Percentiles rank a stretch among this genome's conserved stretches.
Conservation (phyloP, 2,329 filamentous ascomycete genomes). For the Colletotrichum coccodes region DNA sequence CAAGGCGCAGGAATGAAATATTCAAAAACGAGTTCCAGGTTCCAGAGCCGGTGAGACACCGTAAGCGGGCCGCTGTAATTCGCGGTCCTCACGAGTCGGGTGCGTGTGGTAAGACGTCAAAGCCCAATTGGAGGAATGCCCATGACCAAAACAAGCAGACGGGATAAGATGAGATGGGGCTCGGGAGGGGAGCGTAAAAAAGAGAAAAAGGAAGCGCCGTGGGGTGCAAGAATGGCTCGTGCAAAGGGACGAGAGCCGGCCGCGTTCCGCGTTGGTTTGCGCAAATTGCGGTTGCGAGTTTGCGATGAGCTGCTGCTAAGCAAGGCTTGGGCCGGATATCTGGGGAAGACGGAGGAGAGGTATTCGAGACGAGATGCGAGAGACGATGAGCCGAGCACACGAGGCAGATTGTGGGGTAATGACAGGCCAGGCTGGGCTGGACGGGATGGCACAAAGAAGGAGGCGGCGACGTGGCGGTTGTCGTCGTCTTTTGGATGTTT, state of each 20-base stretch:
- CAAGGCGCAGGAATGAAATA: slow-evolving; percentile 15
- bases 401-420: slow-evolving; percentile 28
- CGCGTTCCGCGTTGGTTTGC: neutral
- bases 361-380: neutral
- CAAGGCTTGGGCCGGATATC: neutral
- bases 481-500: neutral
- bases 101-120: neutral
- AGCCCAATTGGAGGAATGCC: neutral
- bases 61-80: slow-evolving; percentile 9
- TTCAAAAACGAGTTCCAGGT: neutral
- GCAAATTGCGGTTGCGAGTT: neutral
- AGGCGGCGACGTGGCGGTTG: slow-evolving; percentile 1
- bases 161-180: neutral
- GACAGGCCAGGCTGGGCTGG: neutral
- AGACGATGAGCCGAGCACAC: slow-evolving; percentile 13
- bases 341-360: neutral
- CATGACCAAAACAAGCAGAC: neutral
- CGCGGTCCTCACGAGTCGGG: neutral
- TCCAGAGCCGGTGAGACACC: slow-evolving; percentile 10
- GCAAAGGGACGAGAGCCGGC: neutral
- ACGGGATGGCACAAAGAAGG: slow-evolving; percentile 9
- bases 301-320: too few relatives aligned
- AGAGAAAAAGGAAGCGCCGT: neutral
- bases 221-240: neutral
- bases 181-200: neutral